These are phyloP conservation scores for Xylaria flabelliformis DNA, from an alignment of 495 filamentous ascomycete genomes.

Conservation along the genomic window DNA sequence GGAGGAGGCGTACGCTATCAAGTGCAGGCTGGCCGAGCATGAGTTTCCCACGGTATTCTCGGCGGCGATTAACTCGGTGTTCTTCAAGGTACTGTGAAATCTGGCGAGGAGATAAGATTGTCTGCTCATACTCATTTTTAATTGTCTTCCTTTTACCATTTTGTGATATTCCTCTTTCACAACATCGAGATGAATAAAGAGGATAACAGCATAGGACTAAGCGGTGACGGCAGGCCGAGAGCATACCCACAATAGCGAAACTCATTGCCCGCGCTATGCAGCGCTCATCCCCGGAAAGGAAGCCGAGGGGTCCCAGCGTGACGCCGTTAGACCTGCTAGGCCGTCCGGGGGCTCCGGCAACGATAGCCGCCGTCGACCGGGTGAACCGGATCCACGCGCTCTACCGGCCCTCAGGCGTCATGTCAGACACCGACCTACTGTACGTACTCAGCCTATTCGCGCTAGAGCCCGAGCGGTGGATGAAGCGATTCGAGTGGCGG, in stretches of 20 bases:
- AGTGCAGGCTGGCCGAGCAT: slow-evolving; percentile 9
- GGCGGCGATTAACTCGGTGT: neutral
- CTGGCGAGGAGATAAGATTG: neutral
- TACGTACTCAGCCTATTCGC: slow-evolving; percentile 50
- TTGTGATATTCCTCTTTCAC: neutral
- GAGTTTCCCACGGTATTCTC: slow-evolving; percentile 10
- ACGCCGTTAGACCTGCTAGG: neutral
- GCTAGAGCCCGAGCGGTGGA: slow-evolving; percentile 45
- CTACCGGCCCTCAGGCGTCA: slow-evolving; percentile 47
- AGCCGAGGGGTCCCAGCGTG: neutral
- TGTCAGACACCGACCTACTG: slow-evolving; percentile 51
- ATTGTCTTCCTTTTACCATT: neutral
- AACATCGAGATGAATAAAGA: neutral
- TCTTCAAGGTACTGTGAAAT: slow-evolving; percentile 17
- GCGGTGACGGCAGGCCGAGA: neutral
- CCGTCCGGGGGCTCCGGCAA: neutral
- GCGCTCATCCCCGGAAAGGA: neutral
- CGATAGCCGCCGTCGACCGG: neutral
- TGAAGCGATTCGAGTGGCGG: slow-evolving; percentile 53
- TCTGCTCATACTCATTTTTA: neutral
- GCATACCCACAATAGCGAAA: slow-evolving; percentile 11
- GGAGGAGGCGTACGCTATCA: slow-evolving; percentile 20
- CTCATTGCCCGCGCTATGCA: slow-evolving; percentile 13
- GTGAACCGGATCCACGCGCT: slow-evolving; percentile 52
- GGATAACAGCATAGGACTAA: neutral